phyloP scores from a whole-genome alignment of 805 yeast species.

The Candida parachauliodes region DNA sequence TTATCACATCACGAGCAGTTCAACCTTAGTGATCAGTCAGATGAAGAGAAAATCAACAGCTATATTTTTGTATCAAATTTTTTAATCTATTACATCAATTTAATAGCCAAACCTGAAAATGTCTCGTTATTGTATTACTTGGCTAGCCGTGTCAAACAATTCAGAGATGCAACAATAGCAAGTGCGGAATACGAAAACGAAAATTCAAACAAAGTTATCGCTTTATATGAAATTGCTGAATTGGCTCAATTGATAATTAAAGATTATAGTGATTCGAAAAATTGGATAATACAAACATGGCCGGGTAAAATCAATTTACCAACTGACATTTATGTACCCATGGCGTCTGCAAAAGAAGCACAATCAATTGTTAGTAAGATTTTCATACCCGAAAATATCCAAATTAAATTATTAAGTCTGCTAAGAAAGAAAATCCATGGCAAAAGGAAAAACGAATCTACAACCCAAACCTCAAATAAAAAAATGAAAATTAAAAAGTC shows the following conservation, averaged over 20 bases:
- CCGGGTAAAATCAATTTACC: conserved; percentile 75
- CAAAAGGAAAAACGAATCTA: conserved; percentile 15
- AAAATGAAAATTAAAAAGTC: conserved; percentile 5
- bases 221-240: conserved; percentile 68
- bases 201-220: conserved; percentile 23
- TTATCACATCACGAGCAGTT: conserved; percentile 75
- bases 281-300: conserved; percentile 75
- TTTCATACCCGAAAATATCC: conserved; percentile 49
- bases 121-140: conserved; percentile 70
- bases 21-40: conserved; percentile 14
- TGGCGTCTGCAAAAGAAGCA: conserved; percentile 55
- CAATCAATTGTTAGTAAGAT: conserved; percentile 51
- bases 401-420: conserved; percentile 30
- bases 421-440: conserved; percentile 23
- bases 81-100: conserved; percentile 54
- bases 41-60: conserved; percentile 28
- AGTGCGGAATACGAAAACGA: conserved; percentile 29
- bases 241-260: conserved; percentile 64
- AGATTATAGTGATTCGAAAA: conserved; percentile 50
- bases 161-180: conserved; percentile 52
- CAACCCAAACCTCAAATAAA: conserved; percentile 3
- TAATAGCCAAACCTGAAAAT: conserved; percentile 62
- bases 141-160: conserved; percentile 76
- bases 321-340: conserved; percentile 64
- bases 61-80: conserved; percentile 56